Conservation (phyloP, 768 basidiomycete species). For the Serendipita sp. region DNA sequence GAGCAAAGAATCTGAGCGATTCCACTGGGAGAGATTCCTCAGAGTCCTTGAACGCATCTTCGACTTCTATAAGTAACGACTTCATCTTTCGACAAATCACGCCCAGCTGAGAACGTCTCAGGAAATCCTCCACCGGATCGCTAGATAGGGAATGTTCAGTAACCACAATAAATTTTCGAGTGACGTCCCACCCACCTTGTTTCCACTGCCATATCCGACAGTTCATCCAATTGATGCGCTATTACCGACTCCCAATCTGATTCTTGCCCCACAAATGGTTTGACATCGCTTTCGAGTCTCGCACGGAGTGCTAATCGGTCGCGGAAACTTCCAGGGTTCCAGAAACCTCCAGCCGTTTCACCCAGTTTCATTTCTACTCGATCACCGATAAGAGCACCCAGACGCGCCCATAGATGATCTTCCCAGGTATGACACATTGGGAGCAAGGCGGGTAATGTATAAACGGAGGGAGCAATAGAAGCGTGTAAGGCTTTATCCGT, state of each 20-base stretch:
- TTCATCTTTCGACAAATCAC: constrained; percentile 60
- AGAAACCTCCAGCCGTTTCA: constrained; percentile 49
- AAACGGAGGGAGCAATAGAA: constrained; percentile 57
- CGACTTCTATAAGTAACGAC: constrained; percentile 42
- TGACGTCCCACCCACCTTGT: constrained; percentile 36
- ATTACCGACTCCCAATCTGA: constrained; percentile 56
- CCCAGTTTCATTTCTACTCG: constrained; percentile 54
- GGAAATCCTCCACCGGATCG: constrained; percentile 50
- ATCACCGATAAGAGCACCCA: constrained; percentile 67
- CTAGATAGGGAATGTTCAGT: constrained; percentile 18
- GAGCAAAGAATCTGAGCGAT: constrained; percentile 67
- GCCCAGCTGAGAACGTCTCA: constrained; percentile 66
- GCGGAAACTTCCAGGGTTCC: constrained; percentile 39
- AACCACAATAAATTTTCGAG: background rate
- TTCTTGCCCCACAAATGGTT: constrained; percentile 20
- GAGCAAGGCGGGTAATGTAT: constrained; percentile 41
- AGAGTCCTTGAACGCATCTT: constrained; percentile 30
- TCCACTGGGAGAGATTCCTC: constrained; percentile 18
- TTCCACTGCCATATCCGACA: constrained; percentile 39
- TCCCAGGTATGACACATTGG: constrained; percentile 79
- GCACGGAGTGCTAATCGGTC: background rate
- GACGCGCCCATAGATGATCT: constrained; percentile 86
- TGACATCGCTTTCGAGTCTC: background rate
- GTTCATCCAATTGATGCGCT: constrained; percentile 32
- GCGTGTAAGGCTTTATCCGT: constrained; percentile 80